phyloP scores from a whole-genome alignment of 1,284 basidiomycete species.

The Gomphus bonarii region DNA sequence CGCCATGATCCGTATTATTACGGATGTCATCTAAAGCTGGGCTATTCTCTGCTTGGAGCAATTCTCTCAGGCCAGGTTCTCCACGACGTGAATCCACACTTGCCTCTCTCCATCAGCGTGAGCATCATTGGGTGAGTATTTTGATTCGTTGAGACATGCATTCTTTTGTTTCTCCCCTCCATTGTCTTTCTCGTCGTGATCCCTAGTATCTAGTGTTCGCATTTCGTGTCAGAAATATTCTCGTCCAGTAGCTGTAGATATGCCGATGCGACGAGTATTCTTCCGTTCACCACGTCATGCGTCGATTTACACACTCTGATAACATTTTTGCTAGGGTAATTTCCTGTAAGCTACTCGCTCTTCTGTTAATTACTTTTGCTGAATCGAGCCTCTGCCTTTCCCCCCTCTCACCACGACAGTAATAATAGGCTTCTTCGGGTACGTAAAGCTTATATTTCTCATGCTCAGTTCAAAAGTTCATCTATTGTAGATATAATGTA shows the following conservation, averaged over 20 bases:
- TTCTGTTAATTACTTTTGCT: neutral
- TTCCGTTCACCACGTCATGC: too few relatives aligned
- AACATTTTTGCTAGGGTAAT: neutral
- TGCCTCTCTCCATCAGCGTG: constrained; percentile 7
- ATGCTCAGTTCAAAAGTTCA: neutral
- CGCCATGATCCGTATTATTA: too few relatives aligned
- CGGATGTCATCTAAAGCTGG: constrained; percentile 1
- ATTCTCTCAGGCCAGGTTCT: constrained; percentile 9
- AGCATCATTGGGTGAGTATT: constrained; percentile 2
- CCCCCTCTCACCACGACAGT: neutral
- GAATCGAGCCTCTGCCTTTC: neutral
- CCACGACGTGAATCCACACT: constrained; percentile 5
- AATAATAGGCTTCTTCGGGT: constrained; percentile 9
- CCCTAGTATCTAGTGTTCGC: too few relatives aligned
- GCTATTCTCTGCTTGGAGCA: constrained; percentile 4
- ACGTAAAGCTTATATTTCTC: neutral
- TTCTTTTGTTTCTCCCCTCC: too few relatives aligned
- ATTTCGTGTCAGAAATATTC: too few relatives aligned
- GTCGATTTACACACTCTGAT: neutral
- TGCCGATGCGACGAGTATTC: too few relatives aligned
- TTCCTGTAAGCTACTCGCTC: neutral
- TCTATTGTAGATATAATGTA: constrained; percentile 1
- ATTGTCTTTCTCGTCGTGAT: too few relatives aligned
- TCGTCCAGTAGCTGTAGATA: too few relatives aligned
- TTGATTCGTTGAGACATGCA: neutral